These are phyloP conservation scores for Allium cepa DNA, from an alignment of 106 monocot genomes.

Conservation along the genomic window DNA sequence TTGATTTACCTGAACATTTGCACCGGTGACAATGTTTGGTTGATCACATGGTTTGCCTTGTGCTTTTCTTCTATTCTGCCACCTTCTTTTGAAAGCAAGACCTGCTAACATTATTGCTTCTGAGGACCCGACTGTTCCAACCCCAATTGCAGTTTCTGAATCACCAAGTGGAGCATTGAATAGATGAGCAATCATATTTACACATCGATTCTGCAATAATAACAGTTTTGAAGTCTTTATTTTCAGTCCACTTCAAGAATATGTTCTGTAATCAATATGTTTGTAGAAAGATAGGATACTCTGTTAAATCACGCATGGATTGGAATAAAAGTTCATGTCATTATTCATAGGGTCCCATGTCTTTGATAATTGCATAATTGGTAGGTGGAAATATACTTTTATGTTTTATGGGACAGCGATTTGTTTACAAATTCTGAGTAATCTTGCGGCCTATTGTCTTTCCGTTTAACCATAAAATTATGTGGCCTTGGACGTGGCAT, in stretches of 20 bases:
- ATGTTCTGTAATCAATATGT: no score
- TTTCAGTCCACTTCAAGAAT: neutral
- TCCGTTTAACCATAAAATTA: no score
- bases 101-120: slow-evolving; percentile 81
- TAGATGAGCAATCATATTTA: slow-evolving; percentile 77
- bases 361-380: neutral
- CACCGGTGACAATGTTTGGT: slow-evolving; percentile 76
- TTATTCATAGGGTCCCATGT: neutral
- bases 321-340: neutral
- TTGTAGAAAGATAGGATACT: no score
- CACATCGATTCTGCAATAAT: slow-evolving; percentile 48
- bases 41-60: slow-evolving; percentile 56
- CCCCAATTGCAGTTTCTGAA: slow-evolving; percentile 47
- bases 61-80: slow-evolving; percentile 59
- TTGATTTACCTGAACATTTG: slow-evolving; percentile 53
- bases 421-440: no score
- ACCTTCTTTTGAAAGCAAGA: slow-evolving; percentile 60
- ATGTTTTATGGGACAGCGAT: no score
- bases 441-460: no score
- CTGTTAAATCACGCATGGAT: no score
- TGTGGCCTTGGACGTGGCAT: no score
- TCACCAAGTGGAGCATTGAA: slow-evolving; percentile 66
- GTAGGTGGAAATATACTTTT: neutral
- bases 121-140: slow-evolving; percentile 64
- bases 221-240: neutral